phyloP scores from a whole-genome alignment of 2,329 filamentous ascomycete species.

The Pyricularia sp. region DNA sequence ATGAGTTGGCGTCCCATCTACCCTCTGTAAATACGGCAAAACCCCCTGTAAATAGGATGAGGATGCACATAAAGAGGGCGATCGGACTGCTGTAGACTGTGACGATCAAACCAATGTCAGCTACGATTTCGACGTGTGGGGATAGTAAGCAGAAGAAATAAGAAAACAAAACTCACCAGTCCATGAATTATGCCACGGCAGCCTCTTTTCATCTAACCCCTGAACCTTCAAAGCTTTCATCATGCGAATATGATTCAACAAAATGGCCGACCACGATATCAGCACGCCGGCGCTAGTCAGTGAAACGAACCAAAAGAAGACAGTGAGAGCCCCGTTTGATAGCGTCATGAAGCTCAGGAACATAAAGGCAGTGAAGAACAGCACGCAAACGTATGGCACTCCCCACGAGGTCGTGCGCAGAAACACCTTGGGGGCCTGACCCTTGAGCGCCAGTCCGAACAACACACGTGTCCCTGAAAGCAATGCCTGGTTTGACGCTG shows the following conservation, averaged over 20 bases:
- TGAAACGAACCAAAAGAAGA: constrained; percentile 49
- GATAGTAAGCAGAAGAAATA: background rate
- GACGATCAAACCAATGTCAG: background rate
- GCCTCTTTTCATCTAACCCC: constrained; percentile 29
- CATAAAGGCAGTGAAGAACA: constrained; percentile 40
- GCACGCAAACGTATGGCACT: constrained; percentile 44
- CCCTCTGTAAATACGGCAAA: constrained; percentile 49
- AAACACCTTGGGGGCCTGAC: constrained; percentile 44
- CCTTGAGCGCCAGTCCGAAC: constrained; percentile 45
- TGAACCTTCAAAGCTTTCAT: constrained; percentile 41
- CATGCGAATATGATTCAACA: constrained; percentile 47
- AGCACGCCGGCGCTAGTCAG: constrained; percentile 36
- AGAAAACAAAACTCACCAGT: constrained; percentile 31
- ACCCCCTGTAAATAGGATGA: constrained; percentile 55
- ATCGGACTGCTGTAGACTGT: constrained; percentile 46
- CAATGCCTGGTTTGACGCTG: constrained; percentile 54
- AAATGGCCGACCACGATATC: constrained; percentile 48
- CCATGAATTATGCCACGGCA: constrained; percentile 53
- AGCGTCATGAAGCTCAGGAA: constrained; percentile 45
- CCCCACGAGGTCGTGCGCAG: constrained; percentile 36
- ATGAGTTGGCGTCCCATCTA: constrained; percentile 42
- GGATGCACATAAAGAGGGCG: constrained; percentile 43
- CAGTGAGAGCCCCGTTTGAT: constrained; percentile 42
- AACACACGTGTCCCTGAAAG: constrained; percentile 45
- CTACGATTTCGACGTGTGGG: background rate